Percentiles rank a stretch among this genome's conserved stretches.
Conservation (phyloP, 495 filamentous ascomycete species). For the Patellaria atrata region DNA sequence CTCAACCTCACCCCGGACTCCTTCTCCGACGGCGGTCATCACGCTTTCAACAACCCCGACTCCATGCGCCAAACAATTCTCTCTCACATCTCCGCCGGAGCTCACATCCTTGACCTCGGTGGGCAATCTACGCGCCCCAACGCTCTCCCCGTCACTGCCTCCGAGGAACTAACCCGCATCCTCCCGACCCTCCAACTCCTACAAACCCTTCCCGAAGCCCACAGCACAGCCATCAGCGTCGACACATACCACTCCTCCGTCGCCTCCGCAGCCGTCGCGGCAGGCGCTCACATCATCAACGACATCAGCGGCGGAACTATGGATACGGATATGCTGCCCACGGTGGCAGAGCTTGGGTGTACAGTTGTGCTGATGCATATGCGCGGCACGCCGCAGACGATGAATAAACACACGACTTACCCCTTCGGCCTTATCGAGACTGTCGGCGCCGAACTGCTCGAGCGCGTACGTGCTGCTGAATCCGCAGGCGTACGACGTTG, state of each 20-base stretch:
- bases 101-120: slow-evolving; percentile 80
- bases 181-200: slow-evolving; percentile 64
- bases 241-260: slow-evolving; percentile 87
- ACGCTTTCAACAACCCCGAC: slow-evolving; percentile 29
- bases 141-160: slow-evolving; percentile 44
- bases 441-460: slow-evolving; percentile 53
- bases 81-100: slow-evolving; percentile 45
- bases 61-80: slow-evolving; percentile 37
- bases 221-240: slow-evolving; percentile 57
- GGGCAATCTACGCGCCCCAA: slow-evolving; percentile 82
- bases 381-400: slow-evolving; percentile 76
- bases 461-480: slow-evolving; percentile 61
- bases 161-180: slow-evolving; percentile 66
- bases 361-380: slow-evolving; percentile 90
- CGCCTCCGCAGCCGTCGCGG: slow-evolving; percentile 61
- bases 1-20: slow-evolving; percentile 94
- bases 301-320: slow-evolving; percentile 76
- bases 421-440: slow-evolving; percentile 57
- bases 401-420: slow-evolving; percentile 53
- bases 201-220: slow-evolving; percentile 47
- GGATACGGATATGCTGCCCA: slow-evolving; percentile 70
- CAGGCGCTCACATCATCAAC: slow-evolving; percentile 89
- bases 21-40: slow-evolving; percentile 78
- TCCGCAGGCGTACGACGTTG: slow-evolving; percentile 72
- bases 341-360: slow-evolving; percentile 63